Base-by-base conservation (phyloP, 768 basidiomycete species). In the Strobilomyces echinocephalus region DNA sequence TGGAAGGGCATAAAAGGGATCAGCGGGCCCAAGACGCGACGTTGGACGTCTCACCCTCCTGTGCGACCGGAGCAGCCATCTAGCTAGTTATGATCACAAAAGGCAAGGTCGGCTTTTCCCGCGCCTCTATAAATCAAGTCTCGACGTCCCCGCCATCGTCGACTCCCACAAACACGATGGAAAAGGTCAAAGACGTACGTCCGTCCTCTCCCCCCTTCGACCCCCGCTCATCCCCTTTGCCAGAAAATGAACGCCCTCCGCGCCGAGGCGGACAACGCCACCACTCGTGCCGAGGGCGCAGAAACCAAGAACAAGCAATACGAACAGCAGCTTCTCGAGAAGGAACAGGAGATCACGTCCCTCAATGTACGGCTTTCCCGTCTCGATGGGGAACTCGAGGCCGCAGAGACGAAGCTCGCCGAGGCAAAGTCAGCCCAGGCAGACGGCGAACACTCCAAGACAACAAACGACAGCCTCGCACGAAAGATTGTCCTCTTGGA, bases 401-500 rank as follows among this genome's bases (percentile, higher is more conserved):
- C 85, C 65, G 64, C 80, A 8, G 95, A 97, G 69, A 50, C 49
- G 1, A 80, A 83, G 64, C 71, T 97, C 26, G 60, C 70, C 4
- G 81, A 87, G 8, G 74, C 77, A 57, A 97, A 97, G 75, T 56
- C 67, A 21, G 75, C 76, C 20, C 78, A 78, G 35, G 80, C 76
- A 15, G 91, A 92, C 31, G 81, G 83, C 46, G 90, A 92, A 62
- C 68, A 72, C 11, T 83, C 81, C 65, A 87, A 82, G 73, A 77
- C 79, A 20, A 82, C 82, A 21, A 88, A 80, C 56, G 95, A 97
- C 56, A 78, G 75, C 44, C 76, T 97, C 52, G 58, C 65, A 31
- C 77, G 95, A 58, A 99, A 98, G 79, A 82, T 98, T 28, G 83
- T 88, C 62, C 76, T 98, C 11, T 76, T 98, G 36, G 95, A 98